Base-by-base conservation (phyloP, 2,329 filamentous ascomycete species). In the Penicillium decumbens region DNA sequence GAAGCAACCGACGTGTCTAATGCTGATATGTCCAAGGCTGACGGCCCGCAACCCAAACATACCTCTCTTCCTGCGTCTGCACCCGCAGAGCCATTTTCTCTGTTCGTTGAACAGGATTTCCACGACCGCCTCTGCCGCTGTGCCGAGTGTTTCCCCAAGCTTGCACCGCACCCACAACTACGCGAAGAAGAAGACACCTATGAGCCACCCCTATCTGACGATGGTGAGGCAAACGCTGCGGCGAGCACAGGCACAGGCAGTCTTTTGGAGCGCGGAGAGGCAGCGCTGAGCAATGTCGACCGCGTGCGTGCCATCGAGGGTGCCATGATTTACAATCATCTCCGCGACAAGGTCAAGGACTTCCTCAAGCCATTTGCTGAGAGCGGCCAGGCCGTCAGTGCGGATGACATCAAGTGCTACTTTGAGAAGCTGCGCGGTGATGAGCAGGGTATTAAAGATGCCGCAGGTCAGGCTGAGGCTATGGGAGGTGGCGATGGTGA, bases 261-360 rank as follows among this genome's bases (percentile, higher is more conserved):
- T 55, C 77, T 98, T 2, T 83, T 95, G 29, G 91, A 97, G 43
- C 88, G 90, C 15, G 93, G 93, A 41, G 93, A 98, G 73, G 92
- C 89, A 41, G 92, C 91, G 0, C 79, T 98, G 25, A 89, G 85
- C 66, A 95, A 89, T 62, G 85, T 98, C 49, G 93, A 98, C 66
- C 87, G 93, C 2, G 92, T 97, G 6, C 80, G 85, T 12, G 93
- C 93, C 4, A 95, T 98, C 48, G 88, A 98, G 69, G 93, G 93
- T 13, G 92, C 95, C 40, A 96, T 97, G 90, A 92, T 91, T 0
- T 98, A 97, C 72, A 96, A 97, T 63, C 87, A 95, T 63, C 80
- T 98, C 52, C 93, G 95, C 65, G 91, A 97, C 65, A 91, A 92
- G 66, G 83, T 98, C n/a, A 95, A 92, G 76, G 85, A 85, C 0